These are phyloP conservation scores for Gastrodia elata DNA, from an alignment of 106 monocot genomes.

Conservation along the genomic window DNA sequence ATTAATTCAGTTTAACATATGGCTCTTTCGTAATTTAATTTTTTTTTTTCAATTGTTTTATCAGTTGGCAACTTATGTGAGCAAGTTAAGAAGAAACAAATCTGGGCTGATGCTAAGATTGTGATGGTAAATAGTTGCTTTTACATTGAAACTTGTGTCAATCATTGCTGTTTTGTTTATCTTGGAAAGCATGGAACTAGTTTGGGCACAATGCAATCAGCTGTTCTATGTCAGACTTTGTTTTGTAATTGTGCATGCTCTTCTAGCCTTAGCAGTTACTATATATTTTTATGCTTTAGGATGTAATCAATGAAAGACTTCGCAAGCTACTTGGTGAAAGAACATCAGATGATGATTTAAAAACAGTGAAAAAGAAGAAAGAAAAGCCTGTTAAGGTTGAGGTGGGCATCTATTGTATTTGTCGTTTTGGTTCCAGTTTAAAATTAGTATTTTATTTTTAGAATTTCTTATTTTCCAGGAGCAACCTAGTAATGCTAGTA, in stretches of 20 bases:
- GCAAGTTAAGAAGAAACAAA: conserved; percentile 68
- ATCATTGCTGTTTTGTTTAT: not conserved
- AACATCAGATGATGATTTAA: conserved; percentile 83
- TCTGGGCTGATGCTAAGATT: conserved; percentile 96
- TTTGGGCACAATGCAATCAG: no score
- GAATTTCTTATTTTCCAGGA: not conserved
- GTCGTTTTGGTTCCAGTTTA: conserved; percentile 4
- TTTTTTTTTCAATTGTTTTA: conserved; percentile 5
- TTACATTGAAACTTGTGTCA: not conserved
- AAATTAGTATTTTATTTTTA: not conserved
- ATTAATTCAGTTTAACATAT: not conserved
- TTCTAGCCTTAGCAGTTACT: not conserved
- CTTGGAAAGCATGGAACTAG: no score
- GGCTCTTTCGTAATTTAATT: not conserved
- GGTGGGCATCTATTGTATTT: conserved; percentile 19
- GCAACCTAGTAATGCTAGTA: conserved; percentile 17
- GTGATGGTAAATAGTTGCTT: conserved; percentile 50
- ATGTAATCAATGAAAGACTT: conserved; percentile 72
- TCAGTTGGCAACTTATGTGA: conserved; percentile 90
- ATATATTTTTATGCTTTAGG: conserved; percentile 29
- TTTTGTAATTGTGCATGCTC: no score
- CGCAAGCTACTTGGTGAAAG: conserved; percentile 62
- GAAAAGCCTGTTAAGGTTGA: conserved; percentile 78
- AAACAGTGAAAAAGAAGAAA: conserved; percentile 88
- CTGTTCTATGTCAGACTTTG: no score